Evolutionary conservation across 2,329 filamentous ascomycete genomes (phyloP), one percentile per base, ranked within the genome.

Genomic region (Thielaviopsis populi): DNA sequence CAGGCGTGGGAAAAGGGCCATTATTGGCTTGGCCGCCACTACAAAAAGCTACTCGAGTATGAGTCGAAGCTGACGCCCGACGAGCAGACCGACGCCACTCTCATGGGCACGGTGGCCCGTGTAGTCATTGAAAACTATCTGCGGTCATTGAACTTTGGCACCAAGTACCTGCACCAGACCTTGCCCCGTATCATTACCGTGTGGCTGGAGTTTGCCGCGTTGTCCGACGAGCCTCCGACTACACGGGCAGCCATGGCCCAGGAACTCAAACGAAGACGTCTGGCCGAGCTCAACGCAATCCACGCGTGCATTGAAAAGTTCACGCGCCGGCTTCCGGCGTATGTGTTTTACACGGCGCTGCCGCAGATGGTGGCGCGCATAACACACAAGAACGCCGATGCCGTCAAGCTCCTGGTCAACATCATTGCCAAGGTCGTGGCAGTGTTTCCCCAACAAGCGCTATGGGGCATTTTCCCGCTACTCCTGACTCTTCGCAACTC

Each of bases 361-460:
- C 88, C 94, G 4, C 94, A 99, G 74, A 87, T 99, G 67, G 88
- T 99, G 64, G 94, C 92, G n/a, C 86, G 94, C 40, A 96, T 99
- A 69, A 89, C 88, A 56, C 94, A 99, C 74, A 84, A 87, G 0
- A 89, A 96, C 72, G 74, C 74, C 3, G 82, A 84, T 1, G 90
- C 96, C 1, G 95, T 89, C 74, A 83, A 86, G 65, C 78, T 88
- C 10, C 76, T 99, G 6, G 83, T 86, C 62, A 80, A 81, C 41
- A 92, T 97, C 68, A 91, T 99, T 63, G 77, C 87, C 66, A 92
- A 89, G 71, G 89, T 96, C n/a, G 86, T 95, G 8, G 80, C 84
- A 50, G 79, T 84, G n/a, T 88, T 96, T 73, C 92, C 94, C 0
- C 89, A 89, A 66, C 94, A 99, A 73, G 87, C 91, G 0, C 74